phyloP scores from a whole-genome alignment of 2,329 filamentous ascomycete species.

The Mycosphaerella sp. region DNA sequence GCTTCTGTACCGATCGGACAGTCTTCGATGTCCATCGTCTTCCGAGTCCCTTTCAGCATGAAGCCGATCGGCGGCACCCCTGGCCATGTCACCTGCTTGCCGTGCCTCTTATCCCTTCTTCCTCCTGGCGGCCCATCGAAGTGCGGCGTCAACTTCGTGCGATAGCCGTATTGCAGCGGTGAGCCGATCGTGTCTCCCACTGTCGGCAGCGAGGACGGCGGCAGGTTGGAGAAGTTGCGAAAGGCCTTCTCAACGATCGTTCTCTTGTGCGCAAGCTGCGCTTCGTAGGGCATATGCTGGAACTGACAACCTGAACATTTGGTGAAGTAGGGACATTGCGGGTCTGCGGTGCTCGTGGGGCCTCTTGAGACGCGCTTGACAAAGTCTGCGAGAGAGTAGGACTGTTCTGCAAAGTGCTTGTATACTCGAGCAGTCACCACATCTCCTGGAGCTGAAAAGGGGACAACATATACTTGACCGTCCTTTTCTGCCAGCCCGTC shows the following conservation, averaged over 20 bases:
- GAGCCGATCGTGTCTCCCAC: conserved; percentile 83
- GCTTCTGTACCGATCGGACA: conserved; percentile 90
- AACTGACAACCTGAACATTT: conserved; percentile 91
- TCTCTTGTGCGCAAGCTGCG: conserved; percentile 80
- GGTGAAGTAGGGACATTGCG: conserved; percentile 79
- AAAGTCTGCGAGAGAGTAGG: conserved; percentile 76
- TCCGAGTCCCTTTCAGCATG: conserved; percentile 73
- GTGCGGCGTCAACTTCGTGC: conserved; percentile 94
- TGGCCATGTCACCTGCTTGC: conserved; percentile 53
- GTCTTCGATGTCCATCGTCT: conserved; percentile 90
- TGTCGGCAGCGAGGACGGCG: conserved; percentile 65
- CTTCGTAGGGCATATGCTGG: conserved; percentile 87
- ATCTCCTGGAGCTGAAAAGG: conserved; percentile 84
- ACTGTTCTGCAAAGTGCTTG: conserved; percentile 58
- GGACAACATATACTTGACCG: conserved; percentile 75
- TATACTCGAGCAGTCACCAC: conserved; percentile 70
- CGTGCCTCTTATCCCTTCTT: conserved; percentile 44
- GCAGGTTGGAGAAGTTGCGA: conserved; percentile 79
- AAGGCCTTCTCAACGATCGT: conserved; percentile 87
- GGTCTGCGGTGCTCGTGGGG: conserved; percentile 66
- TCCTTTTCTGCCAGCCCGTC: conserved; percentile 73
- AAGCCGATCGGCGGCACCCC: conserved; percentile 79
- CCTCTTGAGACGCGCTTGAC: conserved; percentile 69
- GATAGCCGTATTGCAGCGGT: conserved; percentile 85
- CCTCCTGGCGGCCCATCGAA: conserved; percentile 69